Evolutionary conservation across 805 yeast genomes (phyloP).

Genomic region (Metschnikowia hibisci): DNA sequence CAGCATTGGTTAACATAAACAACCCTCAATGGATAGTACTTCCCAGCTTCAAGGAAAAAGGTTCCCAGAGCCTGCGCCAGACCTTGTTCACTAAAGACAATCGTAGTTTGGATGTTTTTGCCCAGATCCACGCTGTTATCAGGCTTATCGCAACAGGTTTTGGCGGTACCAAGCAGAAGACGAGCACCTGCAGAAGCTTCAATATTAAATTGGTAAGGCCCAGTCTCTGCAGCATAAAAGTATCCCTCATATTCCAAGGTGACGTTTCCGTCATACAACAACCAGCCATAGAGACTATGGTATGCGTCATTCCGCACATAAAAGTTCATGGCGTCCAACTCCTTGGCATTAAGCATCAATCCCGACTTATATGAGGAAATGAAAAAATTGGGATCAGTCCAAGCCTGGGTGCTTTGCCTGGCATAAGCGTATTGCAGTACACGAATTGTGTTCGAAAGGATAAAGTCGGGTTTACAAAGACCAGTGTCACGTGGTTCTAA

Average conservation of each 20-base stretch:
- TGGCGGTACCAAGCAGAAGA: conserved; percentile 1
- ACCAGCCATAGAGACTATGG: neutral
- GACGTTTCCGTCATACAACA: neutral
- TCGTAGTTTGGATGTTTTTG: neutral
- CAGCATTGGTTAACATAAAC: conserved; percentile 9
- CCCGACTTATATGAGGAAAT: too few species aligned
- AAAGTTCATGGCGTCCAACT: neutral
- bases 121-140: neutral
- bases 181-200: conserved; percentile 4
- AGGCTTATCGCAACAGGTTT: conserved; percentile 6
- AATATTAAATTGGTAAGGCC: neutral
- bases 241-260: conserved; percentile 3
- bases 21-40: conserved; percentile 9
- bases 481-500: too few species aligned
- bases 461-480: too few species aligned
- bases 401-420: too few species aligned
- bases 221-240: conserved; percentile 4
- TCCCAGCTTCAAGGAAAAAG: conserved; percentile 3
- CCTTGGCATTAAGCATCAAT: too few species aligned
- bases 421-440: too few species aligned
- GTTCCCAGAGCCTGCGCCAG: neutral
- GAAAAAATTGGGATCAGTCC: too few species aligned
- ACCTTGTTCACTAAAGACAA: neutral
- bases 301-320: neutral
- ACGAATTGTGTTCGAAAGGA: too few species aligned